These are phyloP conservation scores for Telfairia occidentalis DNA, from an alignment of 331 rosid genomes.

Conservation along the genomic window DNA sequence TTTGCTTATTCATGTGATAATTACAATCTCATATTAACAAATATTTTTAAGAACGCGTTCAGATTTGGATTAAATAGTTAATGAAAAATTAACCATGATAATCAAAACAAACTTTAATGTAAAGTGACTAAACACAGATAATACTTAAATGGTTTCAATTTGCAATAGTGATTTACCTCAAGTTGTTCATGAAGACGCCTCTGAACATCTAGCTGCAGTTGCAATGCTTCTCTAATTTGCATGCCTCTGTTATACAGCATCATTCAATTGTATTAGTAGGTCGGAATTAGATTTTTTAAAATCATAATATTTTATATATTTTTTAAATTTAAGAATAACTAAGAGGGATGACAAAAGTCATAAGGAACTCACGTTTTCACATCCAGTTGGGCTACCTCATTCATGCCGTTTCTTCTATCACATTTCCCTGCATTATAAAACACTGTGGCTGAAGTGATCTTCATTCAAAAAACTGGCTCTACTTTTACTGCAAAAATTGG, in stretches of 20 bases:
- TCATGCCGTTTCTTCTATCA: constrained; percentile 33
- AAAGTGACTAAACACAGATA: too few relatives aligned
- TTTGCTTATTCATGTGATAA: neutral
- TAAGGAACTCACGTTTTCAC: constrained; percentile 42
- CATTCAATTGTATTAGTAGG: neutral
- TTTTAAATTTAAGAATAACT: too few relatives aligned
- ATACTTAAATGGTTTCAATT: neutral
- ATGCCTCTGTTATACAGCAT: constrained; percentile 44
- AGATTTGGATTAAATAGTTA: too few relatives aligned
- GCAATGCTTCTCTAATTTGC: constrained; percentile 74
- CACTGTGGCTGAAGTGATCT: neutral
- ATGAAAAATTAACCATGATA: too few relatives aligned
- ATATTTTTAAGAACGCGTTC: neutral
- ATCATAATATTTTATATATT: neutral
- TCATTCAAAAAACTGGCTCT: neutral
- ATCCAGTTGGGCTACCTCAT: constrained; percentile 37
- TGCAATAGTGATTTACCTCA: constrained; percentile 35
- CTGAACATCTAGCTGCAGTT: constrained; percentile 76
- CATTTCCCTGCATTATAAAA: constrained; percentile 49
- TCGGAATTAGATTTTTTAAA: too few relatives aligned
- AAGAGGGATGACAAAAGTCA: neutral
- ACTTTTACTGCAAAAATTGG: neutral
- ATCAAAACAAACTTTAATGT: neutral
- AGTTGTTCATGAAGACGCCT: constrained; percentile 81
- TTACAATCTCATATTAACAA: too few relatives aligned